Conservation (phyloP, 164 flowering plant genomes). For the Santalum album region DNA sequence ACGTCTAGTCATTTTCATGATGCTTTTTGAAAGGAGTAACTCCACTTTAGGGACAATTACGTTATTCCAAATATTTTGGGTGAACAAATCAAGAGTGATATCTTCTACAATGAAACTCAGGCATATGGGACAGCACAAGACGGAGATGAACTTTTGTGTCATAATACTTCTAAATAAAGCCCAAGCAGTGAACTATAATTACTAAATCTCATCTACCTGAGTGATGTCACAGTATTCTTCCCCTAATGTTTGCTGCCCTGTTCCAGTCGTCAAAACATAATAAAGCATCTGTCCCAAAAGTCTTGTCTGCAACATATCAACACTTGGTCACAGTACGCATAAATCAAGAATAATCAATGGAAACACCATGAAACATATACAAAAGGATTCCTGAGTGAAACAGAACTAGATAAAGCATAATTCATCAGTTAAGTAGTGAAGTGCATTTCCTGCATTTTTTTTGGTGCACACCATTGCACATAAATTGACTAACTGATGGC, state of each 20-base stretch:
- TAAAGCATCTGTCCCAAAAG: constrained; percentile 95
- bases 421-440: too few species aligned
- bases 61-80: background rate
- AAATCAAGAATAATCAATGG: too few species aligned
- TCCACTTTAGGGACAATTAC: background rate
- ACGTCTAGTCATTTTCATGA: background rate
- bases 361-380: too few species aligned
- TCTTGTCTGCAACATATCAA: constrained; percentile 52
- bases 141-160: background rate
- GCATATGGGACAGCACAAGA: background rate
- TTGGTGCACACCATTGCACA: too few species aligned
- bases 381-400: too few species aligned
- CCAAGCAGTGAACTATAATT: background rate
- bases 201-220: constrained; percentile 40
- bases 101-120: background rate
- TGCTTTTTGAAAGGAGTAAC: background rate
- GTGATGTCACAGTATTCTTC: constrained; percentile 97
- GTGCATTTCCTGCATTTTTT: too few species aligned
- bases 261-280: constrained; percentile 81
- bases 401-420: too few species aligned
- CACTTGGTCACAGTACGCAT: background rate
- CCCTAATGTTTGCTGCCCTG: constrained; percentile 97
- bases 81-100: background rate
- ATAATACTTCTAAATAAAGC: background rate
- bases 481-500: too few species aligned